Evolutionary conservation across 176 grass and related monocot species (phyloP).

Genomic region (Olyra latifolia): DNA sequence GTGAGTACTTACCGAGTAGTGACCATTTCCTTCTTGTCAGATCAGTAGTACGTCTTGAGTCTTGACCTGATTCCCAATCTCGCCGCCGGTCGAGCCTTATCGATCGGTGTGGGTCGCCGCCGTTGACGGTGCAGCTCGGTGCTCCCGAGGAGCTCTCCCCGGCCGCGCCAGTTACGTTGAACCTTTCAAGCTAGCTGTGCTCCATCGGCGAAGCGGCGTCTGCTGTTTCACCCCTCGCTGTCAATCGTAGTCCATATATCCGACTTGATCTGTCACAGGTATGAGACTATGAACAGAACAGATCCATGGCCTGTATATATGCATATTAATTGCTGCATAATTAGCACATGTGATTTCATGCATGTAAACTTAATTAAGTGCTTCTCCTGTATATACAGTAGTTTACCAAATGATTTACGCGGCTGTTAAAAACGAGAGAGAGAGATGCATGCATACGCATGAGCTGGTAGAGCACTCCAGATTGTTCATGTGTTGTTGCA

Average conservation of each 20-base stretch:
- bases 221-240: neutral
- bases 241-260: conserved; percentile 5
- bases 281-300: neutral
- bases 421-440: neutral
- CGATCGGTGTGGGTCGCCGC: neutral
- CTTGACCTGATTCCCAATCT: neutral
- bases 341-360: conserved; percentile 38
- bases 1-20: no score
- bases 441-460: neutral
- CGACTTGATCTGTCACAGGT: conserved; percentile 24
- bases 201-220: neutral
- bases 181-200: neutral
- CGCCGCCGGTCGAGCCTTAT: neutral
- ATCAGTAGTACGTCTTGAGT: no score
- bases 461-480: neutral
- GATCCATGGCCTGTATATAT: neutral
- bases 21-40: neutral
- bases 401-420: neutral
- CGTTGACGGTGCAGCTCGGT: neutral
- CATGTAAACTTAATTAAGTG: neutral
- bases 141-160: neutral
- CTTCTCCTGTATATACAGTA: neutral
- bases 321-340: neutral
- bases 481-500: neutral
- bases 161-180: neutral